A percentile compares a stretch with the other conserved stretches of the same genome.
These are phyloP conservation scores for Microbotryum silenes-acaulis DNA, from an alignment of 1,284 basidiomycete species.

Conservation along the genomic window DNA sequence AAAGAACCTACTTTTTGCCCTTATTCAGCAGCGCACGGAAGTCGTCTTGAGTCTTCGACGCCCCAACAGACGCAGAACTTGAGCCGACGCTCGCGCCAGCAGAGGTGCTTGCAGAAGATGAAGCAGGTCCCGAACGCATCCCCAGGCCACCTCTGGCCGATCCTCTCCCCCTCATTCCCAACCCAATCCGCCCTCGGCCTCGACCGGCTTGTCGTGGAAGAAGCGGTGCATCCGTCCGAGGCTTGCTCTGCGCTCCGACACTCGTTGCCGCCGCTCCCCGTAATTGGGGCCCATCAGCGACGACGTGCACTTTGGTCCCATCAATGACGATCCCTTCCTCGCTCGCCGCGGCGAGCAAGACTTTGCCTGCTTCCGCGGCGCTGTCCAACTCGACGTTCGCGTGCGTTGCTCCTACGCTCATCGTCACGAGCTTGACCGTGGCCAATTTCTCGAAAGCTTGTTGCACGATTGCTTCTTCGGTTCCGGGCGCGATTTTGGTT, in stretches of 20 bases:
- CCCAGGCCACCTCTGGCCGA: slow-evolving; percentile 9
- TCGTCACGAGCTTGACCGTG: slow-evolving; percentile 56
- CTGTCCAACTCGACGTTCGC: slow-evolving; percentile 70
- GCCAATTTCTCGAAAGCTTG: slow-evolving; percentile 73
- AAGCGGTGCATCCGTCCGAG: slow-evolving; percentile 3
- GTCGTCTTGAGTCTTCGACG: slow-evolving; percentile 21
- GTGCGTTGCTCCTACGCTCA: slow-evolving; percentile 18
- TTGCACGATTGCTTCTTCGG: slow-evolving; percentile 80
- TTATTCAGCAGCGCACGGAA: slow-evolving; percentile 26
- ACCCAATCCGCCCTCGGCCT: slow-evolving; percentile 18
- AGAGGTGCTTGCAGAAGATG: neutral
- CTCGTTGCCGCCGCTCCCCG: slow-evolving; percentile 9
- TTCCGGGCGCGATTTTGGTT: slow-evolving; percentile 59
- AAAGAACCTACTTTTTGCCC: slow-evolving; percentile 8
- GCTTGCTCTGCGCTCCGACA: neutral
- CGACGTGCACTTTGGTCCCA: slow-evolving; percentile 10
- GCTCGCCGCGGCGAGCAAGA: slow-evolving; percentile 51
- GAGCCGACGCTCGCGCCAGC: neutral
- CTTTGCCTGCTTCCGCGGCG: slow-evolving; percentile 67
- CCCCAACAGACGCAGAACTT: neutral
- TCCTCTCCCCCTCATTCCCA: slow-evolving; percentile 14
- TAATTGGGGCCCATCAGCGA: slow-evolving; percentile 13
- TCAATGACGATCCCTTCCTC: slow-evolving; percentile 13
- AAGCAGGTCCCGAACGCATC: slow-evolving; percentile 2
- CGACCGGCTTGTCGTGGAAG: slow-evolving; percentile 22